Conservation (phyloP, 2,329 filamentous ascomycete genomes). For the Capronia epimyces region DNA sequence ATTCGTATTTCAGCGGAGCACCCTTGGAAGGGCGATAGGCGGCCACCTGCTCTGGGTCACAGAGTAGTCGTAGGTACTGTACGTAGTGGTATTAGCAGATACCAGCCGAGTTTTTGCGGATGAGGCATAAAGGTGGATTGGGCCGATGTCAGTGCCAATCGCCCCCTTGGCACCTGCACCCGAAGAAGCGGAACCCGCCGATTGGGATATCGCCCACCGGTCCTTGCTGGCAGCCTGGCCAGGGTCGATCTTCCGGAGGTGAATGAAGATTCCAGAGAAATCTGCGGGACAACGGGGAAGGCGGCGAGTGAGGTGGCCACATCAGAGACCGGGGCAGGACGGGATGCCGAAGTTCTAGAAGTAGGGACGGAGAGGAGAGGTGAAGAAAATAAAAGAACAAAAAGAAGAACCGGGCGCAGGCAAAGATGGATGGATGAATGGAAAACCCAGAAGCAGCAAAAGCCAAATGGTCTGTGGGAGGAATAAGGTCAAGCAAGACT, state of each 20-base stretch:
- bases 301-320: background rate
- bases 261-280: background rate
- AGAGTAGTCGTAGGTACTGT: no score
- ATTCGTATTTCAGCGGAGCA: background rate
- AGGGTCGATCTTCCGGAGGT: background rate
- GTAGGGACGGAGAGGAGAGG: background rate
- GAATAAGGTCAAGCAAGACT: no score
- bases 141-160: background rate
- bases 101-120: background rate
- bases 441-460: background rate
- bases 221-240: background rate
- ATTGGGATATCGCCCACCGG: background rate
- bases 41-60: no score
- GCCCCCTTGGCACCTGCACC: background rate
- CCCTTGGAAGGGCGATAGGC: background rate
- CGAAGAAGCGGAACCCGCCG: background rate
- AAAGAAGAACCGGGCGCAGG: background rate
- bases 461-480: background rate
- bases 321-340: background rate
- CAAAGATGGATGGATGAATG: background rate
- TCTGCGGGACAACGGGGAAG: background rate
- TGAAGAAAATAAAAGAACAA: background rate
- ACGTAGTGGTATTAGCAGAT: background rate
- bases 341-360: background rate
- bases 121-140: background rate